phyloP scores from a whole-genome alignment of 2,329 filamentous ascomycete species.

The Calonectria ilicicola region DNA sequence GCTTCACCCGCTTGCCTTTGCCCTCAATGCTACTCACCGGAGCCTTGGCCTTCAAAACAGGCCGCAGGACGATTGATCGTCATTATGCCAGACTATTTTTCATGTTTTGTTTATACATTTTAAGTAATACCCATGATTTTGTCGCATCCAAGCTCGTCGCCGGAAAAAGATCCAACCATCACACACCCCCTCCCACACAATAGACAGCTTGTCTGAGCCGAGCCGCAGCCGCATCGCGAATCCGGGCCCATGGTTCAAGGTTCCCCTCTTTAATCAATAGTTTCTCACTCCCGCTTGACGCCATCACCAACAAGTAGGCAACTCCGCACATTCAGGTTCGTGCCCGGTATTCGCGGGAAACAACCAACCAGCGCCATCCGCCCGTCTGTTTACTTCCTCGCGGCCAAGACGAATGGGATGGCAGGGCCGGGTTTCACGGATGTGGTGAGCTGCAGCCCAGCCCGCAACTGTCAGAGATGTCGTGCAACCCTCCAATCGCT shows the following conservation, averaged over 20 bases:
- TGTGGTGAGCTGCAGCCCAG: slow-evolving; percentile 34
- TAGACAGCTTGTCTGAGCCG: slow-evolving; percentile 31
- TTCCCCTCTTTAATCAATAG: slow-evolving; percentile 8
- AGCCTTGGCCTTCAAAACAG: background rate
- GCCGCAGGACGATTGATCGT: slow-evolving; percentile 33
- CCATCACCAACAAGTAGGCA: background rate
- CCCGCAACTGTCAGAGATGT: slow-evolving; percentile 40
- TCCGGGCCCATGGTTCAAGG: slow-evolving; percentile 15
- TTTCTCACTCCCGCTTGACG: background rate
- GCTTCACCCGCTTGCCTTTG: slow-evolving; percentile 29
- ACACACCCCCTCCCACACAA: slow-evolving; percentile 1
- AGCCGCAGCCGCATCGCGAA: slow-evolving; percentile 32
- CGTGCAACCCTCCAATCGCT: slow-evolving; percentile 38
- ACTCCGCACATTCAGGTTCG: background rate
- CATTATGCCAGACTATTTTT: slow-evolving; percentile 30
- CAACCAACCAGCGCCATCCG: slow-evolving; percentile 23
- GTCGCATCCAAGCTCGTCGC: background rate
- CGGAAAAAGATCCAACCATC: background rate
- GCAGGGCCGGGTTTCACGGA: slow-evolving; percentile 25
- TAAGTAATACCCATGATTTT: slow-evolving; percentile 7
- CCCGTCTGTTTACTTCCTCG: slow-evolving; percentile 23
- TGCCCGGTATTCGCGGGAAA: background rate
- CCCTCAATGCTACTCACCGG: slow-evolving; percentile 40
- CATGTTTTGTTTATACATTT: slow-evolving; percentile 25
- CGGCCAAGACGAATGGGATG: slow-evolving; percentile 17